Percentiles rank a stretch among this genome's conserved stretches.
Conservation (phyloP, 768 basidiomycete genomes). For the Termitomyces bulborhizus region DNA sequence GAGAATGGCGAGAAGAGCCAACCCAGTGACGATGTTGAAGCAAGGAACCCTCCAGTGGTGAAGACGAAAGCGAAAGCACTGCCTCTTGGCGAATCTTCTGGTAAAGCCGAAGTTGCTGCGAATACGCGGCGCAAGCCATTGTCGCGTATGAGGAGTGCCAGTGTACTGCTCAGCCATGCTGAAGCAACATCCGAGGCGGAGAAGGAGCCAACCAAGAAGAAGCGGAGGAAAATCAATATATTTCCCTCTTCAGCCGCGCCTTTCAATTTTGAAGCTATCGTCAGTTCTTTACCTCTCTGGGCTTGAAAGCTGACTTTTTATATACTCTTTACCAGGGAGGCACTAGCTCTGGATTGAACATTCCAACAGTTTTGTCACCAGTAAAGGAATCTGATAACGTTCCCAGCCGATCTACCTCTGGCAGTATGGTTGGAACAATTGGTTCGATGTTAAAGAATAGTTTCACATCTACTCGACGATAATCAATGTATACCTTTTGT, state of each 20-base stretch:
- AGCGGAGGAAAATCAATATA: constrained; percentile 66
- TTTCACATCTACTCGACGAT: constrained; percentile 11
- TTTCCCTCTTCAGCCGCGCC: constrained; percentile 38
- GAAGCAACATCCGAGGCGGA: constrained; percentile 7
- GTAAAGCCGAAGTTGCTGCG: background rate
- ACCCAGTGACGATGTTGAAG: constrained; percentile 13
- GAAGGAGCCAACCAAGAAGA: constrained; percentile 42
- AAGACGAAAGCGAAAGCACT: constrained; percentile 18
- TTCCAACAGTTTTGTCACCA: constrained; percentile 64
- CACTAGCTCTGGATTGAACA: constrained; percentile 37
- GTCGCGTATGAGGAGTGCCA: constrained; percentile 14
- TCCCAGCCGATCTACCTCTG: constrained; percentile 39
- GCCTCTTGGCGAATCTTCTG: constrained; percentile 2
- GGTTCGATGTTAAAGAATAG: constrained; percentile 18
- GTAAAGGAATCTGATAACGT: constrained; percentile 50
- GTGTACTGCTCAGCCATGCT: constrained; percentile 4
- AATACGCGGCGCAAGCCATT: constrained; percentile 8
- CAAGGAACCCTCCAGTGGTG: constrained; percentile 9
- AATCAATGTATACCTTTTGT: background rate
- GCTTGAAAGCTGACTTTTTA: background rate
- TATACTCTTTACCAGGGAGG: constrained; percentile 23
- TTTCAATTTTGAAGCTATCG: constrained; percentile 40
- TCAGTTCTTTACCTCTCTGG: constrained; percentile 6
- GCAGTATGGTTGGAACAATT: constrained; percentile 20
- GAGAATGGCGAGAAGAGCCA: constrained; percentile 13